Conservation (phyloP, 116 monocot species). For the Zostera marina region DNA sequence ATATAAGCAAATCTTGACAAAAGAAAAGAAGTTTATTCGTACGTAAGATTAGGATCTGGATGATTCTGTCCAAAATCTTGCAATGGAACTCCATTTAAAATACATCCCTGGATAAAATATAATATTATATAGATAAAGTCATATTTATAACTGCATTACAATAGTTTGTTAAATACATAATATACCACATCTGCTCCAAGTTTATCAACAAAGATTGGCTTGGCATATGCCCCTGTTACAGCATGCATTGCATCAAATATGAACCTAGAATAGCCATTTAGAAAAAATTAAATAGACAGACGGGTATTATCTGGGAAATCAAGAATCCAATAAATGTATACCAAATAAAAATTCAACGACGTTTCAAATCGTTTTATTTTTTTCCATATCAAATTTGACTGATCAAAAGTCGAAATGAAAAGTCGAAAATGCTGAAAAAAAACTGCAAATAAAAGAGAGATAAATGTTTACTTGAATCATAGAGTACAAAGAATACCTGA, state of each 20-base stretch:
- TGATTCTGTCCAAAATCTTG: conserved; percentile 98
- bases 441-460: no score
- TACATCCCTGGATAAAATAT: conserved; percentile 31
- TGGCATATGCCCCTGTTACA: conserved; percentile 95
- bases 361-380: no score
- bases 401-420: no score
- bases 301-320: background rate
- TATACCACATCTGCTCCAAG: conserved; percentile 80
- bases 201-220: conserved; percentile 83
- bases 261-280: conserved; percentile 40
- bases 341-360: background rate
- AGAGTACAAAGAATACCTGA: conserved; percentile 32
- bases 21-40: conserved; percentile 12
- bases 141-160: background rate
- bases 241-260: conserved; percentile 99
- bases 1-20: conserved; percentile 3
- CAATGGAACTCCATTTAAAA: conserved; percentile 83
- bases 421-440: no score
- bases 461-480: background rate
- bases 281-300: background rate
- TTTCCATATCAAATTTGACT: background rate
- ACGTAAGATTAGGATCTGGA: conserved; percentile 98
- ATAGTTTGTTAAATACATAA: background rate
- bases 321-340: background rate
- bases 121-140: background rate